phyloP scores from a whole-genome alignment of 2,329 filamentous ascomycete genomes.

The Coniochaeta prunicola region DNA sequence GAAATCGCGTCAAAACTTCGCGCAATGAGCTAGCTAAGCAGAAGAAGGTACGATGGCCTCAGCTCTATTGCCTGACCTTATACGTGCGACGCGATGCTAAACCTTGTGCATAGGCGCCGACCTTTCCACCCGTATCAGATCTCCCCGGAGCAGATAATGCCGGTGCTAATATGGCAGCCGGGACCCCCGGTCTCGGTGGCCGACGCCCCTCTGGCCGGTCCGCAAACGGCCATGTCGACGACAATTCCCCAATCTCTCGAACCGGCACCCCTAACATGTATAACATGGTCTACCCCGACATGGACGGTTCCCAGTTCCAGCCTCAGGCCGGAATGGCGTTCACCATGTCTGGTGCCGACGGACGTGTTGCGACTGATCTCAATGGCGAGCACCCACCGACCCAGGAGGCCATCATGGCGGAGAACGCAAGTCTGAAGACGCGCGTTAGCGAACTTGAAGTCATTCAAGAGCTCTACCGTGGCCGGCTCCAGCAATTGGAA shows the following conservation, averaged over 20 bases:
- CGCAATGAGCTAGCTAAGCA: constrained; percentile 70
- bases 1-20: constrained; percentile 91
- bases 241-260: constrained; percentile 71
- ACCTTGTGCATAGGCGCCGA: neutral
- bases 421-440: constrained; percentile 86
- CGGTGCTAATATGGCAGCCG: constrained; percentile 41
- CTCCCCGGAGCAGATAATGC: constrained; percentile 38
- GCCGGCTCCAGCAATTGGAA: constrained; percentile 65
- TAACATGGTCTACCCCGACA: constrained; percentile 70
- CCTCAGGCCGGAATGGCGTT: constrained; percentile 42
- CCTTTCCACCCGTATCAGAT: constrained; percentile 10
- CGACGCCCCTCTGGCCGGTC: constrained; percentile 64
- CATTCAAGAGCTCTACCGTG: constrained; percentile 78
- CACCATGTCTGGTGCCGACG: constrained; percentile 44
- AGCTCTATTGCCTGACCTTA: neutral
- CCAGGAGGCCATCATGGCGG: constrained; percentile 71
- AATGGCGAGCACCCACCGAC: constrained; percentile 63
- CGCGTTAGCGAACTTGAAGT: constrained; percentile 92
- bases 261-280: constrained; percentile 72
- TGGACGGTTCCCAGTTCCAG: constrained; percentile 65
- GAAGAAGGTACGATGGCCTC: constrained; percentile 61
- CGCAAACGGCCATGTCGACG: constrained; percentile 65
- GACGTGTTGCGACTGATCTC: constrained; percentile 38
- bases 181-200: constrained; percentile 26
- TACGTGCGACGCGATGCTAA: neutral